Conservation (phyloP, 2,329 filamentous ascomycete species). For the Pseudogymnoascus sp. region DNA sequence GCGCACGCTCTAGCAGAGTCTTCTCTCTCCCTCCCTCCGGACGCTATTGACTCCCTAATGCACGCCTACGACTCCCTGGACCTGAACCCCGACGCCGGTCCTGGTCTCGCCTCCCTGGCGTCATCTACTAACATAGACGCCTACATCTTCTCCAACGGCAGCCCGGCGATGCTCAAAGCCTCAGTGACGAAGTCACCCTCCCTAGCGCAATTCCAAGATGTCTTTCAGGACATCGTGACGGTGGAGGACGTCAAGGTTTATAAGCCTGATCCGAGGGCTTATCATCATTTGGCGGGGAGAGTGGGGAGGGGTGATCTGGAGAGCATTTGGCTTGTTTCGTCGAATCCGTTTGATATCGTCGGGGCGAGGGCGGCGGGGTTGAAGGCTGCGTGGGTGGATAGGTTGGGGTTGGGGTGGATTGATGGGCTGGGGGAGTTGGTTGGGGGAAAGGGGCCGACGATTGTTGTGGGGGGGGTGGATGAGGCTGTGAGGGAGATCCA, state of each 20-base stretch:
- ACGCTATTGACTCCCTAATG: conserved; percentile 46
- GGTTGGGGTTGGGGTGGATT: conserved; percentile 52
- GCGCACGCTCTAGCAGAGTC: conserved; percentile 55
- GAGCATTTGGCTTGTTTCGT: conserved; percentile 58
- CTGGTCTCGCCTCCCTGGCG: conserved; percentile 42
- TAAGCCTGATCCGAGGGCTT: conserved; percentile 50
- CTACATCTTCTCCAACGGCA: conserved; percentile 66
- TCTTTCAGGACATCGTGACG: conserved; percentile 49
- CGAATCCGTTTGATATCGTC: conserved; percentile 66
- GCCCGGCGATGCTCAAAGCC: conserved; percentile 50
- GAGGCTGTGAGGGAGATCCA: conserved; percentile 41
- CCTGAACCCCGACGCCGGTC: conserved; percentile 55
- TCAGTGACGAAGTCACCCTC: conserved; percentile 51
- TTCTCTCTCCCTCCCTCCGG: conserved; percentile 35
- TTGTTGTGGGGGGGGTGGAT: conserved; percentile 47
- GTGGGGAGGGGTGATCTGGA: conserved; percentile 30
- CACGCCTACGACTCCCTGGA: conserved; percentile 55
- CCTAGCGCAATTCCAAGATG: conserved; percentile 52
- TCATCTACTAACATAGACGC: conserved; percentile 36
- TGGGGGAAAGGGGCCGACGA: conserved; percentile 39
- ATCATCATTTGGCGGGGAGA: conserved; percentile 16
- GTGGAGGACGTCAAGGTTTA: conserved; percentile 52
- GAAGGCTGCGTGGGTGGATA: conserved; percentile 59
- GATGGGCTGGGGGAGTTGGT: conserved; percentile 48
- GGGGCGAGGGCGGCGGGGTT: conserved; percentile 56